Evolutionary conservation across 805 yeast species (phyloP).

Genomic region (Millerozyma acaciae): DNA sequence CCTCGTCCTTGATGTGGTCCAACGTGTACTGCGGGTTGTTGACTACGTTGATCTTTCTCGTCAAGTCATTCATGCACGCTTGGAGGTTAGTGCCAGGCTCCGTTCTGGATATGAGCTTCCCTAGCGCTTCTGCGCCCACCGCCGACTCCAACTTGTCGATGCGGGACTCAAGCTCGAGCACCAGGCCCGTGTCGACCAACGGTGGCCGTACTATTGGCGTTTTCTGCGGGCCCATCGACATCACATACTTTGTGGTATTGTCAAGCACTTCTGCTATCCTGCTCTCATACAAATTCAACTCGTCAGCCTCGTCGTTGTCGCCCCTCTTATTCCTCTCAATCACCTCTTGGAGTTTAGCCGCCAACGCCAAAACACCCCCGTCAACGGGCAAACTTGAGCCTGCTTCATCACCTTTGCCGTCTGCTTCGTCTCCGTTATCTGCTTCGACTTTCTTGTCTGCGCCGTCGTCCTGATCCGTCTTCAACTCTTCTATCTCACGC

Average conservation of each 20-base stretch:
- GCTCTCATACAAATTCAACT: too few relatives aligned
- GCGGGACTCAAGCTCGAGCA: conserved; percentile 23
- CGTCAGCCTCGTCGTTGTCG: neutral
- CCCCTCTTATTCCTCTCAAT: conserved; percentile 5
- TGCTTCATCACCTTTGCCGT: too few relatives aligned
- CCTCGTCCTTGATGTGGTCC: conserved; percentile 19
- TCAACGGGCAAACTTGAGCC: too few relatives aligned
- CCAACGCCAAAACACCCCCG: too few relatives aligned
- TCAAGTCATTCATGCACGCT: conserved; percentile 25
- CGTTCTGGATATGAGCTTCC: conserved; percentile 3
- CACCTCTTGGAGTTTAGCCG: conserved; percentile 5
- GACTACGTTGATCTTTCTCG: conserved; percentile 30
- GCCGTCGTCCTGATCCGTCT: conserved; percentile 4
- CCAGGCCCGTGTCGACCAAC: conserved; percentile 5
- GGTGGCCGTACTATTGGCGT: neutral
- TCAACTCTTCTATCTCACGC: conserved; percentile 36
- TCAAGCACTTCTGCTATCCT: too few relatives aligned
- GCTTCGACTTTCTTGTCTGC: neutral
- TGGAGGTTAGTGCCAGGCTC: conserved; percentile 16
- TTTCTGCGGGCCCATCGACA: too few relatives aligned
- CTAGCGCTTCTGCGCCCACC: conserved; percentile 16
- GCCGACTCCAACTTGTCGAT: conserved; percentile 18
- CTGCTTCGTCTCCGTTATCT: too few relatives aligned
- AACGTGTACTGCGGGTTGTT: conserved; percentile 32
- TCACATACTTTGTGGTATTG: too few relatives aligned